Evolutionary conservation across 1,139 yeast genomes (phyloP).

Genomic region (Yamadazyma dushanensis): DNA sequence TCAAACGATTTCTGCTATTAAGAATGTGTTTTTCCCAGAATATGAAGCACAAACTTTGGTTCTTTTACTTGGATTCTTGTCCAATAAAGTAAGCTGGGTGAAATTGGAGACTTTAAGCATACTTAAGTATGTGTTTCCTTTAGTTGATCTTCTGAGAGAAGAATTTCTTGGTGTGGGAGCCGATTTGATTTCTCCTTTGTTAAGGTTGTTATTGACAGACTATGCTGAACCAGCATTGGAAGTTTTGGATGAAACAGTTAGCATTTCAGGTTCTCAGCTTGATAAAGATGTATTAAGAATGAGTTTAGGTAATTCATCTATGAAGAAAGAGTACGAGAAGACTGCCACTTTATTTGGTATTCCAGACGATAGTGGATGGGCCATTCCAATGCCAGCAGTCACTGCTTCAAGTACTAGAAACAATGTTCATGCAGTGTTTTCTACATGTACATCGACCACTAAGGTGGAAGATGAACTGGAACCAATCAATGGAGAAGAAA

Average conservation of each 20-base stretch:
- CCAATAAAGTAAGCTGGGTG: slow-evolving; percentile 78
- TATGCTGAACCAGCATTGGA: slow-evolving; percentile 86
- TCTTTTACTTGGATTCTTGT: slow-evolving; percentile 71
- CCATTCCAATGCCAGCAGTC: slow-evolving; percentile 91
- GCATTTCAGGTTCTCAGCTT: slow-evolving; percentile 85
- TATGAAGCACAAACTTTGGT: slow-evolving; percentile 76
- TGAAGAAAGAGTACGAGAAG: slow-evolving; percentile 78
- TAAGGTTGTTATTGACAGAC: slow-evolving; percentile 80
- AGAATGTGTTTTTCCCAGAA: slow-evolving; percentile 68
- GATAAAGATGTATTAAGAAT: slow-evolving; percentile 90
- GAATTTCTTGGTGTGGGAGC: slow-evolving; percentile 93
- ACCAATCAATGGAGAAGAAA: slow-evolving; percentile 38
- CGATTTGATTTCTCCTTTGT: slow-evolving; percentile 85
- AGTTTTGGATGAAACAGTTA: slow-evolving; percentile 81
- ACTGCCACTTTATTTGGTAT: slow-evolving; percentile 92
- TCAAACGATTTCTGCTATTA: slow-evolving; percentile 72
- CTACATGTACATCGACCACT: slow-evolving; percentile 58
- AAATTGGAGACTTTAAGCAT: slow-evolving; percentile 76
- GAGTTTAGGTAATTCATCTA: slow-evolving; percentile 81
- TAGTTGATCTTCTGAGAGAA: slow-evolving; percentile 72
- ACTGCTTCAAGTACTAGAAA: slow-evolving; percentile 86
- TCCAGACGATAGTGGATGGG: slow-evolving; percentile 98
- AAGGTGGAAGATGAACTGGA: slow-evolving; percentile 27
- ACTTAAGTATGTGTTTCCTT: slow-evolving; percentile 71
- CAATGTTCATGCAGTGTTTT: slow-evolving; percentile 93